Percentiles rank a stretch among this genome's conserved stretches.
Conservation (phyloP, 768 basidiomycete genomes). For the Lepiota venenata region DNA sequence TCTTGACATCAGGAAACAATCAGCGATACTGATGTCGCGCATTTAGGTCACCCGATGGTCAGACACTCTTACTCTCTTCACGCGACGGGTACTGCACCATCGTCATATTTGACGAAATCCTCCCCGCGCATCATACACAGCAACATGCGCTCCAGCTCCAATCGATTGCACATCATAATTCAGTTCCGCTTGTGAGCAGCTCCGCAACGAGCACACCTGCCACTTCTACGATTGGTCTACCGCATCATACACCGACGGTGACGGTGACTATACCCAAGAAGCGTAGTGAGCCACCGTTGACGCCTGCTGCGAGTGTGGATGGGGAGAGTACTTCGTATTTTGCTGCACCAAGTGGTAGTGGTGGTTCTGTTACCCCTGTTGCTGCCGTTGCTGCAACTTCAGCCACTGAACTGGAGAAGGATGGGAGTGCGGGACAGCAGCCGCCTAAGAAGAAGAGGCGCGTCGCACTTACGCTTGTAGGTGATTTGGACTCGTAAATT, state of each 20-base stretch:
- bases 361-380: background rate
- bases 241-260: conserved; percentile 19
- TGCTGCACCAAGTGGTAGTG: background rate
- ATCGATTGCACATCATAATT: conserved; percentile 85
- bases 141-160: conserved; percentile 89
- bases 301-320: conserved; percentile 47
- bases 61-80: conserved; percentile 86
- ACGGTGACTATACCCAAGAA: conserved; percentile 30
- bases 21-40: conserved; percentile 4
- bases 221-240: conserved; percentile 18
- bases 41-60: conserved; percentile 91
- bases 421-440: conserved; percentile 29
- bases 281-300: conserved; percentile 42
- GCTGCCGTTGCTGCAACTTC: conserved; percentile 12
- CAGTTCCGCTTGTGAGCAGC: conserved; percentile 52
- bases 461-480: conserved; percentile 69
- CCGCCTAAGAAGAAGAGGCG: conserved; percentile 87
- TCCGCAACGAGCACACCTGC: conserved; percentile 23
- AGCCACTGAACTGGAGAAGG: conserved; percentile 4
- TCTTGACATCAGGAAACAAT: background rate
- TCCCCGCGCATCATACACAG: conserved; percentile 84
- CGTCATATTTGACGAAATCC: conserved; percentile 91
- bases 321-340: conserved; percentile 27
- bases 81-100: conserved; percentile 98
- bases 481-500: conserved; percentile 44